Percentiles rank a stretch among this genome's conserved stretches.
Conservation (phyloP, 441 rosid genomes). For the Mallotus repandus region DNA sequence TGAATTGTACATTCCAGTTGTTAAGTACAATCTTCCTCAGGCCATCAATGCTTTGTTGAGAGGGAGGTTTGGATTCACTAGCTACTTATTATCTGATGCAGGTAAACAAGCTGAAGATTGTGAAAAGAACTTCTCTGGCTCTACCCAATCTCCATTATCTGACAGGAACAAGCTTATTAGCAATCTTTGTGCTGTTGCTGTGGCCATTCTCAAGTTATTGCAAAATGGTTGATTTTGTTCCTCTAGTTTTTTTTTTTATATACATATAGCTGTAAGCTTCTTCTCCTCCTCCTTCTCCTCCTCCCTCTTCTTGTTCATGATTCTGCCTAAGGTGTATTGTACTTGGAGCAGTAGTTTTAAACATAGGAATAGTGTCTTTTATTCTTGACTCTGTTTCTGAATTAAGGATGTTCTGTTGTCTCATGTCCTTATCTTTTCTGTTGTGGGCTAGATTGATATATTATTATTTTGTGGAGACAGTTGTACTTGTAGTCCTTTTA, state of each 20-base stretch:
- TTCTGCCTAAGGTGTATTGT: not conserved
- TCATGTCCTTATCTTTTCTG: too few relatives aligned
- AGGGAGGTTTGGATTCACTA: slow-evolving; percentile 55
- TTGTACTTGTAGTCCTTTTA: too few relatives aligned
- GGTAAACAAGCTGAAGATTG: slow-evolving; percentile 60
- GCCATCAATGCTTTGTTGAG: slow-evolving; percentile 60
- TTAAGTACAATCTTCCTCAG: slow-evolving; percentile 77
- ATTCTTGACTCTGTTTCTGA: not conserved
- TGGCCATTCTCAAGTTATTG: slow-evolving; percentile 53
- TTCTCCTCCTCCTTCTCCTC: too few relatives aligned
- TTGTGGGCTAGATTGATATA: not conserved
- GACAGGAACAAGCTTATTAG: slow-evolving; percentile 49
- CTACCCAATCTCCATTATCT: slow-evolving; percentile 36
- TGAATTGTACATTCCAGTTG: slow-evolving; percentile 75
- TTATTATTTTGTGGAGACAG: too few relatives aligned
- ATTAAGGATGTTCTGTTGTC: not conserved
- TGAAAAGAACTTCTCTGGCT: slow-evolving; percentile 48
- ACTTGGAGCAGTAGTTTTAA: not conserved
- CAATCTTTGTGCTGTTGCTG: slow-evolving; percentile 62
- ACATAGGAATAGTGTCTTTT: not conserved
- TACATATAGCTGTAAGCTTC: too few relatives aligned
- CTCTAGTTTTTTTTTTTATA: not conserved
- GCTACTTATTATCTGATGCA: slow-evolving; percentile 53
- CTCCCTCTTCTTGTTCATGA: not conserved
- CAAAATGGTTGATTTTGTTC: slow-evolving; percentile 29